Conservation (phyloP, 495 filamentous ascomycete genomes). For the Trypethelium eluteriae region DNA sequence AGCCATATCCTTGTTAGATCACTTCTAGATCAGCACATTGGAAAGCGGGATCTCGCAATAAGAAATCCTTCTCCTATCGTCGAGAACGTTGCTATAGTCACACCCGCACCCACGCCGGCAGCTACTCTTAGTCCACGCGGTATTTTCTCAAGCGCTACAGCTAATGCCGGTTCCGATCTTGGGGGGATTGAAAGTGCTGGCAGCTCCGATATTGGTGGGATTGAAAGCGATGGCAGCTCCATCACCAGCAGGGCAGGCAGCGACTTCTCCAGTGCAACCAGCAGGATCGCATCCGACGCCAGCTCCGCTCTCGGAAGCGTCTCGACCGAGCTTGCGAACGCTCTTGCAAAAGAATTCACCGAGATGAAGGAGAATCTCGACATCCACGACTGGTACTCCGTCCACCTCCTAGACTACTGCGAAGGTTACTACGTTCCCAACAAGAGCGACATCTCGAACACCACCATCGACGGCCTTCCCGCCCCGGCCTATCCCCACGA, state of each 20-base stretch:
- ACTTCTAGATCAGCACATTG: background rate
- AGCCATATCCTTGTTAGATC: background rate
- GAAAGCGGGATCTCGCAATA: background rate
- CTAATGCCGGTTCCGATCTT: constrained; percentile 1
- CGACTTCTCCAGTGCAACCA: constrained; percentile 13
- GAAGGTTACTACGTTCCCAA: constrained; percentile 52
- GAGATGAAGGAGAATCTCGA: constrained; percentile 43
- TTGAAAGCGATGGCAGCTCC: constrained; percentile 15
- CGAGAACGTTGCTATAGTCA: background rate
- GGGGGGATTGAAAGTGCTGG: constrained; percentile 15
- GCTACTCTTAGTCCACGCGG: constrained; percentile 7
- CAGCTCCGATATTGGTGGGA: constrained; percentile 14
- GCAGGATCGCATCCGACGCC: constrained; percentile 16
- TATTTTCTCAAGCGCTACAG: background rate
- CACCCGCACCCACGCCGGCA: constrained; percentile 20
- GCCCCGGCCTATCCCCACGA: background rate
- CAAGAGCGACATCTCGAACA: constrained; percentile 31
- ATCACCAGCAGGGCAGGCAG: constrained; percentile 8
- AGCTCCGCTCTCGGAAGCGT: constrained; percentile 9
- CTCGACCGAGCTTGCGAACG: constrained; percentile 19
- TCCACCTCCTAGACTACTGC: constrained; percentile 65
- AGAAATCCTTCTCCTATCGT: constrained; percentile 15
- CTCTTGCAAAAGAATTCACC: constrained; percentile 41
- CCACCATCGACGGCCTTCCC: constrained; percentile 32
- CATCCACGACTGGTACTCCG: constrained; percentile 65